Conservation (phyloP, 164 flowering plant genomes). For the Magnolia kwangsiensis region DNA sequence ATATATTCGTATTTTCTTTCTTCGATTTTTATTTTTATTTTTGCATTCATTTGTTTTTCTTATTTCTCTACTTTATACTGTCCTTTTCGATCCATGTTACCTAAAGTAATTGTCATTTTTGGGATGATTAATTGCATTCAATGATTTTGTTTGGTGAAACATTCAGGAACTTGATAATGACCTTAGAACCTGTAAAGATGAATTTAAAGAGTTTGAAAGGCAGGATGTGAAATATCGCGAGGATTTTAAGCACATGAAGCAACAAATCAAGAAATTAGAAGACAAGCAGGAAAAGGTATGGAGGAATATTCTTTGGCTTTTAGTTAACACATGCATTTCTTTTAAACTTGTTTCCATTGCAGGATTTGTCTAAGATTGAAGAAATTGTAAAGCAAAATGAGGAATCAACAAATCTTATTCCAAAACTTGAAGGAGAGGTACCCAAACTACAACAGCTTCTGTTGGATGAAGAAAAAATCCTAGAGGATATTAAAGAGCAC, state of each 20-base stretch:
- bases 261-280: conserved; percentile 76
- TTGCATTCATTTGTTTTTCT: neutral
- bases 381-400: conserved; percentile 53
- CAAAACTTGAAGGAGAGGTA: conserved; percentile 70
- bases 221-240: conserved; percentile 85
- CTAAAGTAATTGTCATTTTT: neutral
- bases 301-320: neutral
- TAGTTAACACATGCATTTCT: conserved; percentile 1
- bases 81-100: neutral
- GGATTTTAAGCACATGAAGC: conserved; percentile 81
- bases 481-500: conserved; percentile 75
- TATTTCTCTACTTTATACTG: neutral
- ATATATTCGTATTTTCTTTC: neutral
- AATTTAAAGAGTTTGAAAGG: conserved; percentile 93
- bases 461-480: conserved; percentile 56
- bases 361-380: conserved; percentile 73
- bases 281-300: conserved; percentile 79
- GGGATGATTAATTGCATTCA: neutral
- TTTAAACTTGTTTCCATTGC: conserved; percentile 14
- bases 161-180: conserved; percentile 64
- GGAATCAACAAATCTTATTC: conserved; percentile 56
- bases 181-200: conserved; percentile 61
- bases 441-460: conserved; percentile 59
- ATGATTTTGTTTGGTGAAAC: conserved; percentile 7
- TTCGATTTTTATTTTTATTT: neutral